Conservation (phyloP, 495 filamentous ascomycete species). For the Melanomma pulvis-pyrius region DNA sequence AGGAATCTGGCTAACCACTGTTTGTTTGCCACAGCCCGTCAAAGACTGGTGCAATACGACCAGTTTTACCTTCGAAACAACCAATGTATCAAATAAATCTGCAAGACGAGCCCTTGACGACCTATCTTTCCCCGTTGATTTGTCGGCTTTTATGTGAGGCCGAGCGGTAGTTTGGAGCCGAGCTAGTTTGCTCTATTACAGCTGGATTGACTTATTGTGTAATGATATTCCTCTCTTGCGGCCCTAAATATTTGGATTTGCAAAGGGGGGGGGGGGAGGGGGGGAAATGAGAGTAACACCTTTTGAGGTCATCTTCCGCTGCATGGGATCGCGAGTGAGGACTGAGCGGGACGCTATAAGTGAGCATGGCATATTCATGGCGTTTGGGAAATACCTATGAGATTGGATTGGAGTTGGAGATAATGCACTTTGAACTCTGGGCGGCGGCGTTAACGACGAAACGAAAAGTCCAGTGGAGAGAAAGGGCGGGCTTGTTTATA, state of each 20-base stretch:
- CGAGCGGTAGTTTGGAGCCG: background rate
- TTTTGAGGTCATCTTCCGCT: too few species aligned
- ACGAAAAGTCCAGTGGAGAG: too few species aligned
- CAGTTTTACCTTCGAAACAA: background rate
- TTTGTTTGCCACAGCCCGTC: constrained; percentile 1
- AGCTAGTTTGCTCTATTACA: too few species aligned
- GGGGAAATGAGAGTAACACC: too few species aligned
- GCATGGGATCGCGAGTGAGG: too few species aligned
- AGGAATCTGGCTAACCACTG: constrained; percentile 14
- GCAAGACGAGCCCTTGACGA: background rate
- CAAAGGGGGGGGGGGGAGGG: too few species aligned
- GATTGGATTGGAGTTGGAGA: background rate
- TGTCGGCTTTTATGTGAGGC: background rate
- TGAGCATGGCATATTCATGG: background rate
- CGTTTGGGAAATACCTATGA: background rate
- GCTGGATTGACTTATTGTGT: background rate
- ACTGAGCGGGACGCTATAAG: background rate
- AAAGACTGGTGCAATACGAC: background rate
- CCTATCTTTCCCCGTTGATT: background rate
- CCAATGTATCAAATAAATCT: background rate
- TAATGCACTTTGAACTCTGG: background rate
- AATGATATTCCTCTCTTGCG: background rate
- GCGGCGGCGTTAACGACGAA: background rate
- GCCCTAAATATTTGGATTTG: too few species aligned
- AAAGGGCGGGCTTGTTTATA: too few species aligned